Base-by-base conservation (phyloP, 495 filamentous ascomycete species). In the Penicillium malachiteum region DNA sequence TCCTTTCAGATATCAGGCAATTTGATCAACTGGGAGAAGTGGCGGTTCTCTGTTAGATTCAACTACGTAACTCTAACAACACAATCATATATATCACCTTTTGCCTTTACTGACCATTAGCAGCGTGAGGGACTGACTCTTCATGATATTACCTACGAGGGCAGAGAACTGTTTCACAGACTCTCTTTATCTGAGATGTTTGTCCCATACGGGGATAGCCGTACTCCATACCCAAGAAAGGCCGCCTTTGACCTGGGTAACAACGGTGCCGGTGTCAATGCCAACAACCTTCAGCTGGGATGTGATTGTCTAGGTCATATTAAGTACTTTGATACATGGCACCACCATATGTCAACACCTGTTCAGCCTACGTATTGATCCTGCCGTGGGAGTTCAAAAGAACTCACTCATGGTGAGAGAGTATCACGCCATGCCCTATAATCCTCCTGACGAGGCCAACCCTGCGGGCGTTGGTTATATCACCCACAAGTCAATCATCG, bases 401-500 rank as follows among this genome's bases (percentile, higher is more conserved):
- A 34, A 34, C 11, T 34, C 33, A 5, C 11, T 34, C 6, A 5
- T 6, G 11, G 11, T 34, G 6, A 11, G 11, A 34, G 33, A 34
- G 11, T 34, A 5, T 5, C 33, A 34, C 33, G 33, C 33, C 33
- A 34, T 34, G 17, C 43, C 14, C 7, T 9, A 4, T 46, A 7
- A 46, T 13, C 11, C 33, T 18, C 43, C 18, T 46, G 21, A 17
- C 80, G 5, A 34, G 6, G 33, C 86, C 59, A 96, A 97, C 69
- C 90, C 89, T 0, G 80, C 88, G 59, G 89, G 90, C 2, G 82
- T 83, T 1, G 91, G 88, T 10, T 96, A 94, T 73, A 81, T 75
- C 7, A 78, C 83, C 2, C 43, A 68, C 2, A 75, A 81, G 51
- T 80, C 78, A 0, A 71, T 83, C 11, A 62, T 94, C 32, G 68